Base-by-base conservation (phyloP, 495 filamentous ascomycete species). In the Penicillium odoratum region DNA sequence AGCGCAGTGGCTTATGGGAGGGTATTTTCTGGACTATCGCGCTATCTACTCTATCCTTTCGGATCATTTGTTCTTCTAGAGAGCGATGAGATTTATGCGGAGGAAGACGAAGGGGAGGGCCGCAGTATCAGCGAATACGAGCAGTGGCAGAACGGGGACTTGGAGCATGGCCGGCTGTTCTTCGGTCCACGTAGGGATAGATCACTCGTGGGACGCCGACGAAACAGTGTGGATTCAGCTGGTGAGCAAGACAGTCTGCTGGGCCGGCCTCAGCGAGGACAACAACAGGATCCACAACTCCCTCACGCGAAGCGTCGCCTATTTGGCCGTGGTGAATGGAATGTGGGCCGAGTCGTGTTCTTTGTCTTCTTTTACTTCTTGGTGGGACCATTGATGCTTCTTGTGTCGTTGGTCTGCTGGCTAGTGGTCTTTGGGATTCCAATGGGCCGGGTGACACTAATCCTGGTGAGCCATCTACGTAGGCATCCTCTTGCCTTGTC, bases 71-170 rank as follows among this genome's bases (percentile, higher is more conserved):
- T 99, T 54, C 88, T 91, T 49, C 81, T 99, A 28, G 87, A 95
- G 63, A 90, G 91, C 62, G 92, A 99, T 64, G 94, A 98, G 64
- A 86, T 88, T 33, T 99, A 99, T 69, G 82, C 91, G 25, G 91
- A 98, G 62, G 94, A 99, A 71, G 94, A 99, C 69, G 86, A 96
- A 66, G 95, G 93, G n/a, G 94, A 99, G 74, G 94, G 95, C n/a
- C 84, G 94, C 64, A 98, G 92, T 71, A 97, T 99, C 69, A 96
- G 91, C 67, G 94, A 99, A 74, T 99, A 99, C 72, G 94, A 98
- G 70, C 93, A 96, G 70, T 99, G 94, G 94, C 94, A 99, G 69
- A 96, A 88, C 63, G 94, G 94, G 38, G 94, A 99, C 68, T 77
- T 99, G 36, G 94, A 99, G 72, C 90, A 97, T 72, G 94, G 94